These are phyloP conservation scores for Diphasiastrum complanatum DNA, from an alignment of 83 land plant species.

Conservation along the genomic window DNA sequence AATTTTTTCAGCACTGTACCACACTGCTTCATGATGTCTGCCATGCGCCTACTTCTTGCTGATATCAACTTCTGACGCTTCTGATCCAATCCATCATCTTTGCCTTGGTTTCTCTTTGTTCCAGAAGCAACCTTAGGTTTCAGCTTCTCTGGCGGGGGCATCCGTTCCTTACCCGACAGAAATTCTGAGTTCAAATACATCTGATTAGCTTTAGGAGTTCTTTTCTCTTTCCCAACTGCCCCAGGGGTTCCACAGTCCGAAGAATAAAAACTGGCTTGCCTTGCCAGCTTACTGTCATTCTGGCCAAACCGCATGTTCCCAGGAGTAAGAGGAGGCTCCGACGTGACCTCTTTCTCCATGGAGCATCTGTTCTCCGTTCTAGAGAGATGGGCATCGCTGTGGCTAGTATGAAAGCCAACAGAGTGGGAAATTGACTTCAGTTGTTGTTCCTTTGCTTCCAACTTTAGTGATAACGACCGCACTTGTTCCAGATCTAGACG, in stretches of 20 bases:
- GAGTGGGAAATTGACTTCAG: slow-evolving; percentile 11
- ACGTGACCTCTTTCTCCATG: not conserved
- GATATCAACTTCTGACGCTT: slow-evolving; percentile 4
- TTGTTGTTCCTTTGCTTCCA: slow-evolving; percentile 15
- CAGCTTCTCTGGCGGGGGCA: slow-evolving; percentile 16
- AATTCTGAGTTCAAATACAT: slow-evolving; percentile 18
- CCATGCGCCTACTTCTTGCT: slow-evolving; percentile 4
- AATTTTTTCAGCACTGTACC: slow-evolving; percentile 13
- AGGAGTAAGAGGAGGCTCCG: not conserved
- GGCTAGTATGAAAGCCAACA: not conserved
- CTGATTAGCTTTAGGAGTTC: slow-evolving; percentile 25
- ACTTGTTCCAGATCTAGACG: slow-evolving; percentile 9
- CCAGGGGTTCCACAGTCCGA: not conserved
- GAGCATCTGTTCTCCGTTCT: not conserved
- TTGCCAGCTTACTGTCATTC: not conserved
- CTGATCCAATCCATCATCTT: not conserved
- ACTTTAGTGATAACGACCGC: not conserved
- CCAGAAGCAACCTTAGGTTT: not conserved
- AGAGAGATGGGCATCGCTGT: slow-evolving; percentile 1
- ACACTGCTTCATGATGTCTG: slow-evolving; percentile 22
- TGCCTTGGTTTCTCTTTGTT: not conserved
- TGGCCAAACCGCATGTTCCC: not conserved
- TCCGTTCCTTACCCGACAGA: slow-evolving; percentile 18
- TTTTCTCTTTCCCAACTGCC: not conserved
- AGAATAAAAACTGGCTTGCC: slow-evolving; percentile 1